phyloP scores from a whole-genome alignment of 2,329 filamentous ascomycete genomes.

The Ophiostoma populinum region DNA sequence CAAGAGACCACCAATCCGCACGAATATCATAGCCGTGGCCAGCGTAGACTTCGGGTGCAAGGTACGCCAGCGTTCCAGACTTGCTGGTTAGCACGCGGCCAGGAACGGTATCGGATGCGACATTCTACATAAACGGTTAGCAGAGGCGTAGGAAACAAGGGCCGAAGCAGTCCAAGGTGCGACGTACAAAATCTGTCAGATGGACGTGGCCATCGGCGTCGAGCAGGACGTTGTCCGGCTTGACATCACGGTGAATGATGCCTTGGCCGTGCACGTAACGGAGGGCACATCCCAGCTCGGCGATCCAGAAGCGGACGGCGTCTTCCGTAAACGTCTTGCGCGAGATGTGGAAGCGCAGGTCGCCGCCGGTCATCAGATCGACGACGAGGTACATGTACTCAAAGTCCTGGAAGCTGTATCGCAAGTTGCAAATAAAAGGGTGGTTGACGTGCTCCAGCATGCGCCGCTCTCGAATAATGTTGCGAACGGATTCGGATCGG shows the following conservation, averaged over 20 bases:
- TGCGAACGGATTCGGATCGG: slow-evolving; percentile 90
- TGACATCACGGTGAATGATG: slow-evolving; percentile 82
- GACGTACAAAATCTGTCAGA: slow-evolving; percentile 82
- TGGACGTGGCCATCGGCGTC: slow-evolving; percentile 89
- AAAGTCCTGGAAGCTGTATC: slow-evolving; percentile 97
- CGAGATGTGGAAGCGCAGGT: slow-evolving; percentile 93
- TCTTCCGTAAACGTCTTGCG: slow-evolving; percentile 97
- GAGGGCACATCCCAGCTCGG: slow-evolving; percentile 80
- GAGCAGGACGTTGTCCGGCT: slow-evolving; percentile 79
- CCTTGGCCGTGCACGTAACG: slow-evolving; percentile 72
- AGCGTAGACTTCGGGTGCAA: slow-evolving; percentile 87
- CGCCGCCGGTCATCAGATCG: slow-evolving; percentile 94
- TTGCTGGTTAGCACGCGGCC: slow-evolving; percentile 80
- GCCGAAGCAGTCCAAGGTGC: background rate
- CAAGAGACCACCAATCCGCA: slow-evolving; percentile 97
- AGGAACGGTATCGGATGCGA: slow-evolving; percentile 80
- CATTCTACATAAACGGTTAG: slow-evolving; percentile 46
- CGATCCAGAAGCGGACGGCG: slow-evolving; percentile 91
- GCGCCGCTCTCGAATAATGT: slow-evolving; percentile 90
- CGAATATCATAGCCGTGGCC: slow-evolving; percentile 78
- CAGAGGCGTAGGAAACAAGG: background rate
- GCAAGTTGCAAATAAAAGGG: slow-evolving; percentile 92
- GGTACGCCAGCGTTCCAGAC: slow-evolving; percentile 87
- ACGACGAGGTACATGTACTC: slow-evolving; percentile 99
- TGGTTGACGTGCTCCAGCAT: slow-evolving; percentile 98